Percentiles rank a stretch among this genome's conserved stretches.
These are phyloP conservation scores for Tolypocladium pustulatum DNA, from an alignment of 2,329 filamentous ascomycete genomes.

Conservation along the genomic window DNA sequence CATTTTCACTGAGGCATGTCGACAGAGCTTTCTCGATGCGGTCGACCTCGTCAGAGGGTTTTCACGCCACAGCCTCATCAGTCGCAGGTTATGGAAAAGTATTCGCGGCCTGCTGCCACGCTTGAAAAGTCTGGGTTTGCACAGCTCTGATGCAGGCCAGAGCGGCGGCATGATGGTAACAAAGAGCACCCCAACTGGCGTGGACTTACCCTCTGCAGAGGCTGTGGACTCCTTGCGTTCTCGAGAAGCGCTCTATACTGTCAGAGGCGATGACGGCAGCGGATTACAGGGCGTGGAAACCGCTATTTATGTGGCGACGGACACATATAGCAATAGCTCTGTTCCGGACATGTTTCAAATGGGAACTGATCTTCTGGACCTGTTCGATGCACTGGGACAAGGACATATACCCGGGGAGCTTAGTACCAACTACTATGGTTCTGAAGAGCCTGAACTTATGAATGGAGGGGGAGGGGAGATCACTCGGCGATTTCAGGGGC, in stretches of 20 bases:
- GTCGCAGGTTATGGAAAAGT: slow-evolving; percentile 23
- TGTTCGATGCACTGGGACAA: slow-evolving; percentile 24
- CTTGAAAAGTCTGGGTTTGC: slow-evolving; percentile 15
- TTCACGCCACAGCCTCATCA: slow-evolving; percentile 20
- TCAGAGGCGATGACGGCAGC: not conserved
- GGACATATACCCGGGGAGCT: slow-evolving; percentile 12
- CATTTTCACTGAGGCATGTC: slow-evolving; percentile 25
- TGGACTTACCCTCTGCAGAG: not conserved
- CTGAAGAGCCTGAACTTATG: slow-evolving; percentile 3
- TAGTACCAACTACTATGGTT: slow-evolving; percentile 4
- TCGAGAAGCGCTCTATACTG: not conserved
- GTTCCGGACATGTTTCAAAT: slow-evolving; percentile 23
- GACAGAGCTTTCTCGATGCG: slow-evolving; percentile 19
- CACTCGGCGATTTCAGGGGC: slow-evolving; percentile 19
- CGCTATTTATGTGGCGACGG: slow-evolving; percentile 3
- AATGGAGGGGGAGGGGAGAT: slow-evolving; percentile 16
- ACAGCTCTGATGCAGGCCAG: slow-evolving; percentile 5
- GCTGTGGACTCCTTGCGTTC: not conserved
- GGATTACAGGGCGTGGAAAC: not conserved
- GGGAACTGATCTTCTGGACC: slow-evolving; percentile 21
- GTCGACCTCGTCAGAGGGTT: slow-evolving; percentile 21
- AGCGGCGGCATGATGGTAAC: not conserved
- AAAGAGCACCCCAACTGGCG: not conserved
- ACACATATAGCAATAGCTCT: not conserved
- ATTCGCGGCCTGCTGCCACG: slow-evolving; percentile 22